Percentiles rank a stretch among this genome's conserved stretches.
Evolutionary conservation across 1,139 yeast species (phyloP).

Genomic region (Saccharomyces hybrid): DNA sequence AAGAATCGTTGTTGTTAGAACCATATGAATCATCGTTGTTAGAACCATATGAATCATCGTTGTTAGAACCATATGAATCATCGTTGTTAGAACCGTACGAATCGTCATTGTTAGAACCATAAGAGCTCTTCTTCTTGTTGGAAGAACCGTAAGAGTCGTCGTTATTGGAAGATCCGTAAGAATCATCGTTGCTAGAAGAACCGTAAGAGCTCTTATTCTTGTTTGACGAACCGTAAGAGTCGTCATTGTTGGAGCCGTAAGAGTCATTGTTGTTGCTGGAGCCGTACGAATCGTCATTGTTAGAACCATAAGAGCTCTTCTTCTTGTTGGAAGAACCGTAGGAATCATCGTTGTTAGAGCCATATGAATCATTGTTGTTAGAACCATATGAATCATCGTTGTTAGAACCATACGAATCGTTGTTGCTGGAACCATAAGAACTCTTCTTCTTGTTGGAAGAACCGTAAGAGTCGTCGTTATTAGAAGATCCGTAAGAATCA

Average conservation of each 20-base stretch:
- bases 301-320: background rate
- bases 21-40: conserved; percentile 11
- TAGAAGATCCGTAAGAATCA: conserved; percentile 17
- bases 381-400: conserved; percentile 3
- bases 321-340: conserved; percentile 17
- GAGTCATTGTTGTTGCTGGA: conserved; percentile 16
- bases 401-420: conserved; percentile 12
- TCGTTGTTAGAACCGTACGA: conserved; percentile 25
- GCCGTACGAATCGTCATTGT: conserved; percentile 23
- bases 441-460: conserved; percentile 15
- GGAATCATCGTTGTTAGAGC: conserved; percentile 16
- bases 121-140: conserved; percentile 6
- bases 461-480: conserved; percentile 20
- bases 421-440: conserved; percentile 7
- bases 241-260: conserved; percentile 18
- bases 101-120: conserved; percentile 15
- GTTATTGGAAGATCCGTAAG: conserved; percentile 13
- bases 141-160: conserved; percentile 11
- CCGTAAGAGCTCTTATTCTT: conserved; percentile 14
- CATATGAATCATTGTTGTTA: conserved; percentile 21
- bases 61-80: conserved; percentile 26
- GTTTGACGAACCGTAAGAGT: conserved; percentile 8
- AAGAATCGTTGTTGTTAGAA: background rate
- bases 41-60: conserved; percentile 21
- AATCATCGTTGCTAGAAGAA: conserved; percentile 12